A percentile compares a stretch with the other conserved stretches of the same genome.
Evolutionary conservation across 2,329 filamentous ascomycete genomes (phyloP).

Genomic region (Aspergillus sp.): DNA sequence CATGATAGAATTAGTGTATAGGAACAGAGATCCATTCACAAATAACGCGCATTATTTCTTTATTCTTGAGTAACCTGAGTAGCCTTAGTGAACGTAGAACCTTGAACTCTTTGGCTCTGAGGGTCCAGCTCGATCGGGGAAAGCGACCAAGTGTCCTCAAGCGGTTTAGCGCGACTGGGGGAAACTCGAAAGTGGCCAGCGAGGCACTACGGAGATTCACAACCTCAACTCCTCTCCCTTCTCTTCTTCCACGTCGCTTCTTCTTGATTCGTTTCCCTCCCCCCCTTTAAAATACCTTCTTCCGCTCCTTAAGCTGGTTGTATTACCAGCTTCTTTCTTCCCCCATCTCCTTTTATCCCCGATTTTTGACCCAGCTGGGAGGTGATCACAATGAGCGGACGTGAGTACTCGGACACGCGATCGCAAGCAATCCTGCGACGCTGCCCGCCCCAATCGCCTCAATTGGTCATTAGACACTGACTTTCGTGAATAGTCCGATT

Average conservation of each 20-base stretch:
- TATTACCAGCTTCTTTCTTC: conserved; percentile 31
- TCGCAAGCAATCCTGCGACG: conserved; percentile 22
- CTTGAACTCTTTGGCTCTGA: not conserved
- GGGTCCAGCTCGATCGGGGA: conserved; percentile 13
- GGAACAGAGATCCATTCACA: not conserved
- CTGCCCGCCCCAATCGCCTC: conserved; percentile 15
- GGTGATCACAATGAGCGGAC: conserved; percentile 58
- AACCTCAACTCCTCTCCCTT: conserved; percentile 26
- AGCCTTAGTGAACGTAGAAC: too few species aligned
- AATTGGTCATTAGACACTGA: conserved; percentile 32
- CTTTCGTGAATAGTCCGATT: conserved; percentile 72
- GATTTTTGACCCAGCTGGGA: conserved; percentile 29
- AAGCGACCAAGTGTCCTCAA: conserved; percentile 42
- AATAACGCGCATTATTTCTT: too few species aligned
- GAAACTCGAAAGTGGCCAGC: conserved; percentile 37
- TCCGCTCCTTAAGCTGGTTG: conserved; percentile 37
- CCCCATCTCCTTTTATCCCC: conserved; percentile 15
- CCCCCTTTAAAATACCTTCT: conserved; percentile 21
- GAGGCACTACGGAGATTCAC: conserved; percentile 22
- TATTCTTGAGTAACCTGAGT: too few species aligned
- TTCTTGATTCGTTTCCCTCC: conserved; percentile 23
- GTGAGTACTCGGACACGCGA: conserved; percentile 48
- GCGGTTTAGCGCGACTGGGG: conserved; percentile 34
- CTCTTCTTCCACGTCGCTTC: conserved; percentile 27
- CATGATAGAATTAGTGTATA: not conserved